These are phyloP conservation scores for Naganishia kalamii DNA, from an alignment of 768 basidiomycete species.

Conservation along the genomic window DNA sequence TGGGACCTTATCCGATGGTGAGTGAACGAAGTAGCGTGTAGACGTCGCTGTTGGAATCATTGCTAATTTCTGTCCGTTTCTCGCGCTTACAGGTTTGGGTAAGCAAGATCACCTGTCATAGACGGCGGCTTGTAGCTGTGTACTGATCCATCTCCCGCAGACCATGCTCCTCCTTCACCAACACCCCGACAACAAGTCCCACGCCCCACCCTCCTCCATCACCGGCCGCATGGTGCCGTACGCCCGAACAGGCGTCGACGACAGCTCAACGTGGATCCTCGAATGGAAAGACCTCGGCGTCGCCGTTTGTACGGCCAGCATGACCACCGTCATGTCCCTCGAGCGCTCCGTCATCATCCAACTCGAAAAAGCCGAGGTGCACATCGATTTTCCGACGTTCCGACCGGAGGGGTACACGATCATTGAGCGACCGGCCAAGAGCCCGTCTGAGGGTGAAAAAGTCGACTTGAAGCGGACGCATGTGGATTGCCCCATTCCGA, in stretches of 20 bases:
- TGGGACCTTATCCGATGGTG: conserved; percentile 74
- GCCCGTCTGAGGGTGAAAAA: conserved; percentile 22
- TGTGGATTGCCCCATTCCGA: conserved; percentile 38
- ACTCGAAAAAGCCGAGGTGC: conserved; percentile 66
- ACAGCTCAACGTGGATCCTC: conserved; percentile 66
- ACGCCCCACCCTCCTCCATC: conserved; percentile 55
- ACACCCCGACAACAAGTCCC: conserved; percentile 62
- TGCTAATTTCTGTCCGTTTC: not conserved
- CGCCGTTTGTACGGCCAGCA: conserved; percentile 47
- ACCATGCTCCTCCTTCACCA: conserved; percentile 73
- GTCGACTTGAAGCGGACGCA: conserved; percentile 50
- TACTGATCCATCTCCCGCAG: conserved; percentile 48
- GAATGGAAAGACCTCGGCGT: conserved; percentile 59
- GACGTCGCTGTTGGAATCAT: not conserved
- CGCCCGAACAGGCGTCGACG: conserved; percentile 69
- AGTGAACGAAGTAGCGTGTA: not conserved
- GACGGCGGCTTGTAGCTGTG: conserved; percentile 27
- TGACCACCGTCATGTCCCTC: conserved; percentile 25
- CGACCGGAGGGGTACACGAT: conserved; percentile 63
- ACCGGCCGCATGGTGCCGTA: conserved; percentile 71
- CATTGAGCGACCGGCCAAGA: conserved; percentile 53
- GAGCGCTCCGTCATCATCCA: conserved; percentile 53
- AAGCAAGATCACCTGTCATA: not conserved
- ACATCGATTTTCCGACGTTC: conserved; percentile 60
- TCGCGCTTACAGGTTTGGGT: conserved; percentile 16